Percentiles rank a stretch among this genome's conserved stretches.
Conservation (phyloP, 345 rosid species). For the Limnanthes douglasii region DNA sequence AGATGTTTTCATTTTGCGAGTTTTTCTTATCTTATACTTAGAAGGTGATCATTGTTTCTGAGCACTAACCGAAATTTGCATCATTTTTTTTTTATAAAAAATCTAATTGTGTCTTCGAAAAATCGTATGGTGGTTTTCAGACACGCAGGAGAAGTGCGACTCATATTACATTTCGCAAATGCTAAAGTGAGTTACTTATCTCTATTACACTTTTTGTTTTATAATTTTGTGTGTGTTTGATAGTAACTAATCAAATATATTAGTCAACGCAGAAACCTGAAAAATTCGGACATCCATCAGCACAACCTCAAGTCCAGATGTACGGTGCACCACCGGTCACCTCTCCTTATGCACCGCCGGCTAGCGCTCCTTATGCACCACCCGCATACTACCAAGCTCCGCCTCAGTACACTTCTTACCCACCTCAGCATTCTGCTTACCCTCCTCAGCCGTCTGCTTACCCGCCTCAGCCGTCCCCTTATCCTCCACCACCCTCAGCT, state of each 20-base stretch:
- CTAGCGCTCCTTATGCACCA: conserved; percentile 19
- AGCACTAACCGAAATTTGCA: background rate
- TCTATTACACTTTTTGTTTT: background rate
- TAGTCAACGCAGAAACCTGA: conserved; percentile 28
- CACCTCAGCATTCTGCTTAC: conserved; percentile 21
- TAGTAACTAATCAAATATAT: background rate
- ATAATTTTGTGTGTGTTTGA: background rate
- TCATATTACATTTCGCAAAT: conserved; percentile 50
- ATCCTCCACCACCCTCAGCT: conserved; percentile 17
- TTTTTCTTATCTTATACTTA: background rate
- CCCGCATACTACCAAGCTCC: conserved; percentile 20
- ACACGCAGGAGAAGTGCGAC: conserved; percentile 64
- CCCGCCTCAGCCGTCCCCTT: conserved; percentile 19
- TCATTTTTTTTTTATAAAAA: conserved; percentile 5
- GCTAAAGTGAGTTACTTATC: conserved; percentile 34
- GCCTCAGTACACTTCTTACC: conserved; percentile 22
- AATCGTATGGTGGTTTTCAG: no score
- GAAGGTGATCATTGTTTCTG: background rate
- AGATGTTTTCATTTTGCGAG: background rate
- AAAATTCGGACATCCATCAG: conserved; percentile 16
- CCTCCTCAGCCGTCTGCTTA: conserved; percentile 26
- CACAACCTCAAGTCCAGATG: conserved; percentile 11
- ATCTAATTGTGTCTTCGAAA: no score
- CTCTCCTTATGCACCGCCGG: conserved; percentile 16
- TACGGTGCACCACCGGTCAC: conserved; percentile 15